A percentile compares a stretch with the other conserved stretches of the same genome.
Evolutionary conservation across 2,329 filamentous ascomycete genomes (phyloP).

Genomic region (Verticillium nubilum): DNA sequence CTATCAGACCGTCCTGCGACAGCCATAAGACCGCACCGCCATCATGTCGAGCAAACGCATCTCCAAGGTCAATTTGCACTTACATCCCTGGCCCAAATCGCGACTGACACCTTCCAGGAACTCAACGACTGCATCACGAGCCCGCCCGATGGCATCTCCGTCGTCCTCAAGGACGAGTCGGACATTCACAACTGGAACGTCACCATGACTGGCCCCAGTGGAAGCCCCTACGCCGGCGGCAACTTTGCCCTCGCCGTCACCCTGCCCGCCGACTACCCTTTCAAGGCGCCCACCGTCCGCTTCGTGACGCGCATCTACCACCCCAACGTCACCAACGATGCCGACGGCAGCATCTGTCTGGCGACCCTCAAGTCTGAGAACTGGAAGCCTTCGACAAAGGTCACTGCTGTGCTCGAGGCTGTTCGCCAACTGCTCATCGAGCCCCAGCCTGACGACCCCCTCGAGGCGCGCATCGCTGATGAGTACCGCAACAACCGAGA

Average conservation of each 20-base stretch:
- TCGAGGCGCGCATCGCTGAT: slow-evolving; percentile 81
- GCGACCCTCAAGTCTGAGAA: slow-evolving; percentile 76
- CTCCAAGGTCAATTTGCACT: slow-evolving; percentile 28
- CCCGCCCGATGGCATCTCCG: slow-evolving; percentile 41
- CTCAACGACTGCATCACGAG: slow-evolving; percentile 42
- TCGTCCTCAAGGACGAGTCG: slow-evolving; percentile 39
- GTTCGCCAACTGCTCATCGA: slow-evolving; percentile 69
- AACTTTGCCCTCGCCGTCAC: slow-evolving; percentile 66
- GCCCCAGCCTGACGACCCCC: slow-evolving; percentile 83
- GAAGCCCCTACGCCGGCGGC: slow-evolving; percentile 55
- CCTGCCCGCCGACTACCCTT: slow-evolving; percentile 79
- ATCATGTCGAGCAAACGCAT: slow-evolving; percentile 32
- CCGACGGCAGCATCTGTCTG: slow-evolving; percentile 79
- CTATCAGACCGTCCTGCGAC: too few relatives aligned
- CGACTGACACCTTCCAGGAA: slow-evolving; percentile 34
- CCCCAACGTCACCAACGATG: slow-evolving; percentile 88
- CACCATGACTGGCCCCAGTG: slow-evolving; percentile 36
- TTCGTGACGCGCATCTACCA: slow-evolving; percentile 93
- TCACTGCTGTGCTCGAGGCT: slow-evolving; percentile 71
- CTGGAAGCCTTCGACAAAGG: slow-evolving; percentile 85
- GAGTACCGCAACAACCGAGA: slow-evolving; percentile 66
- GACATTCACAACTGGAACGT: slow-evolving; percentile 50
- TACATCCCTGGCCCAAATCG: neutral
- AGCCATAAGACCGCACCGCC: too few relatives aligned
- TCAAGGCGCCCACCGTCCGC: slow-evolving; percentile 75